Evolutionary conservation across 768 basidiomycete genomes (phyloP).

Genomic region (Lentinula detonsa): DNA sequence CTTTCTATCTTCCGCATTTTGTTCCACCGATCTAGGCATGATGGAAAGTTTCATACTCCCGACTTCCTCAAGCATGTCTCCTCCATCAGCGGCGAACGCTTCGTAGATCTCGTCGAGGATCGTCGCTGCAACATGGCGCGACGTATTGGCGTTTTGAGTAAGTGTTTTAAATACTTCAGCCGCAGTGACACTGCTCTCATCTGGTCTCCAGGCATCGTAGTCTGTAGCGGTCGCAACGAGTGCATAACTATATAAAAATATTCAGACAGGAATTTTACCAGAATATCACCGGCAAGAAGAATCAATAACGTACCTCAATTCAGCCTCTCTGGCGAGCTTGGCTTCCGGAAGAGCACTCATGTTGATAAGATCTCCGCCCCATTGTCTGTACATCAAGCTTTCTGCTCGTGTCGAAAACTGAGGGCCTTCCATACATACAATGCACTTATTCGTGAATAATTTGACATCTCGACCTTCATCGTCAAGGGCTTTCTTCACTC

Average conservation of each 20-base stretch:
- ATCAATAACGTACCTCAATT: conserved; percentile 56
- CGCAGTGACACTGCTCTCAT: conserved; percentile 78
- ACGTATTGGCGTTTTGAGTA: conserved; percentile 78
- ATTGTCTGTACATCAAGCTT: conserved; percentile 86
- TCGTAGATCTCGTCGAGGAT: conserved; percentile 68
- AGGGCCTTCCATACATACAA: conserved; percentile 96
- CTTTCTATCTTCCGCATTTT: conserved; percentile 52
- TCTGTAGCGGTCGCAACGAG: conserved; percentile 89
- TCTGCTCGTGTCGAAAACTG: conserved; percentile 99
- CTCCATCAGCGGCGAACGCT: conserved; percentile 35
- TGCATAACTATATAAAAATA: conserved; percentile 59
- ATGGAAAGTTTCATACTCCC: conserved; percentile 86
- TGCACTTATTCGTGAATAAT: conserved; percentile 76
- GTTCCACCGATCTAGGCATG: conserved; percentile 60
- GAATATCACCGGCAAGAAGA: background rate
- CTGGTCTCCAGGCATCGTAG: conserved; percentile 91
- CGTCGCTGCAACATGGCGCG: conserved; percentile 65
- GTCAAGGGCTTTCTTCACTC: conserved; percentile 58
- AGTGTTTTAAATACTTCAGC: conserved; percentile 90
- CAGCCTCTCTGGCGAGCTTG: conserved; percentile 95
- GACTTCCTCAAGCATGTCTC: conserved; percentile 56
- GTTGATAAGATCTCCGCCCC: conserved; percentile 93
- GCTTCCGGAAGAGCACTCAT: conserved; percentile 97
- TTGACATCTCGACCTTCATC: conserved; percentile 52
- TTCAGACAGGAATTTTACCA: background rate